phyloP scores from a whole-genome alignment of 345 rosid species.

The Euphorbia peplus region DNA sequence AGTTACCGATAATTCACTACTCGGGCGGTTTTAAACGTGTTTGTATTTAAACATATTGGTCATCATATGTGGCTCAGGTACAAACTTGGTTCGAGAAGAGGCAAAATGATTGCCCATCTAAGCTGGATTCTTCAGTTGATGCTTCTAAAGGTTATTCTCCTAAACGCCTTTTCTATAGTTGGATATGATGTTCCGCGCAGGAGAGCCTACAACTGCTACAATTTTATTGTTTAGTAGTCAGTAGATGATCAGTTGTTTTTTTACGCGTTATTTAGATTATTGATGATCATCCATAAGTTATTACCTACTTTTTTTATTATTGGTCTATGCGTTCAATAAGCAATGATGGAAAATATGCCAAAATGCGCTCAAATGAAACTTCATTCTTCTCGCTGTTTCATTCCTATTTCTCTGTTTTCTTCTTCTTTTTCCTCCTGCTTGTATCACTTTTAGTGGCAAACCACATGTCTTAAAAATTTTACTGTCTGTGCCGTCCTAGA shows the following conservation, averaged over 20 bases:
- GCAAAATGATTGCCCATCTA: constrained; percentile 26
- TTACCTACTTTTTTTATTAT: too few species aligned
- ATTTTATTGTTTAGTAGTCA: background rate
- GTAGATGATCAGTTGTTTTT: background rate
- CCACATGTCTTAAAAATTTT: too few species aligned
- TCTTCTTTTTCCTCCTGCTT: too few species aligned
- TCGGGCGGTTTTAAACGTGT: constrained; percentile 3
- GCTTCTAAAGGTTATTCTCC: constrained; percentile 25
- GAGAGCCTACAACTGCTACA: background rate
- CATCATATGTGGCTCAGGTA: constrained; percentile 30
- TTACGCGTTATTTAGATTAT: background rate
- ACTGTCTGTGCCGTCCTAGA: background rate
- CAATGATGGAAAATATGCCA: background rate
- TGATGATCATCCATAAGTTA: too few species aligned
- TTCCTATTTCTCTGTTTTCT: too few species aligned
- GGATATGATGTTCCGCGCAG: background rate
- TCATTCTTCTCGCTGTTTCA: background rate
- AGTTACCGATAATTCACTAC: background rate
- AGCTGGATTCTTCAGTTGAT: constrained; percentile 32
- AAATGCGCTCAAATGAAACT: background rate
- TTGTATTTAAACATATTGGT: constrained; percentile 1
- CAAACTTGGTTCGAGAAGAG: constrained; percentile 45
- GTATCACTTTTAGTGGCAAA: too few species aligned
- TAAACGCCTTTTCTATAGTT: constrained; percentile 5
- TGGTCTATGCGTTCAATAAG: background rate